These are phyloP conservation scores for Ceratobasidium sp. DNA, from an alignment of 1,284 basidiomycete species.

Conservation along the genomic window DNA sequence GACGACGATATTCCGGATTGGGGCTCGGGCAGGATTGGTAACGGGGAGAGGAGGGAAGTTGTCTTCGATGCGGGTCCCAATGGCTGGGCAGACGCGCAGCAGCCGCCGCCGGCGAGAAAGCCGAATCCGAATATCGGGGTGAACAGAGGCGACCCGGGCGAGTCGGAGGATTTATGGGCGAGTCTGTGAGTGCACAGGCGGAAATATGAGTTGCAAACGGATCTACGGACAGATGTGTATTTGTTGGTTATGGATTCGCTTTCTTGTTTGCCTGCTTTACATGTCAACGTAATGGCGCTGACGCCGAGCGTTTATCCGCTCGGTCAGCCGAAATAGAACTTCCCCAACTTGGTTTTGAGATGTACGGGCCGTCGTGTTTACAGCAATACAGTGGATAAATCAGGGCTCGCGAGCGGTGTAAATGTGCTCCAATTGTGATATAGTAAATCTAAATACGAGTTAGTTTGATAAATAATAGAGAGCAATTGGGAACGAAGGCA, in stretches of 20 bases:
- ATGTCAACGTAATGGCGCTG: neutral
- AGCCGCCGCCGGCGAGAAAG: constrained; percentile 24
- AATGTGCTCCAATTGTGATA: too few species aligned
- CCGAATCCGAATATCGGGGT: constrained; percentile 37
- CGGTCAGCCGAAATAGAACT: neutral
- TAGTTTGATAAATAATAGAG: too few species aligned
- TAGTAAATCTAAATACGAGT: too few species aligned
- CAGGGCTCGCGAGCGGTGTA: too few species aligned
- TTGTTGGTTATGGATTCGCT: neutral
- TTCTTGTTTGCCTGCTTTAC: neutral
- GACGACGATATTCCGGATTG: constrained; percentile 59
- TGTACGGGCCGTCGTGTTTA: too few species aligned
- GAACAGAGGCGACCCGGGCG: constrained; percentile 58
- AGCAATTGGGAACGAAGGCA: too few species aligned
- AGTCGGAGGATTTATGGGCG: constrained; percentile 75
- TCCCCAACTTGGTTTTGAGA: too few species aligned
- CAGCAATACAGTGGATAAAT: too few species aligned
- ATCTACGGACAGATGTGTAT: neutral
- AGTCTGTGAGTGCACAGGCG: constrained; percentile 51
- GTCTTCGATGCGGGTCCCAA: constrained; percentile 43
- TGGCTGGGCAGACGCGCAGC: constrained; percentile 11
- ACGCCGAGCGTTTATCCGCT: neutral
- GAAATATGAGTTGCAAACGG: neutral
- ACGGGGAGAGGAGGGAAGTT: constrained; percentile 5
- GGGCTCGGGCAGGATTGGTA: constrained; percentile 1